Base-by-base conservation (phyloP, 2,329 filamentous ascomycete species). In the Pseudogymnoascus pannorum region DNA sequence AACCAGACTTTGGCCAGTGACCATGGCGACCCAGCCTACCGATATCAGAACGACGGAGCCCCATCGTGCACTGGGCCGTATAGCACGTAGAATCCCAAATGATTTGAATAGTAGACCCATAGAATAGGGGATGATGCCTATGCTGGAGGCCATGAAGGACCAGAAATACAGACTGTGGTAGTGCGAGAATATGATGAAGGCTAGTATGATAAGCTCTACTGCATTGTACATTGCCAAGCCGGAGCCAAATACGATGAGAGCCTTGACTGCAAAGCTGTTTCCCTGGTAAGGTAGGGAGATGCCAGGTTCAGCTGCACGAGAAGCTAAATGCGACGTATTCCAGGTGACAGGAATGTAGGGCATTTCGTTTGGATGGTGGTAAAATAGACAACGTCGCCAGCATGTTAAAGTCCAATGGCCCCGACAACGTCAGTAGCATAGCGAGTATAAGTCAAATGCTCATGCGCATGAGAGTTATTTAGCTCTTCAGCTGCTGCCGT, bases 81-180 rank as follows among this genome's bases (percentile, higher is more conserved):
- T 12, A 35, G 3, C 12, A 35, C 33, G 33, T 35, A 35, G 12
- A 35, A 5, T 35, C 14, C 33, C 33, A 35, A 77, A 5, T 35
- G 33, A 78, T 63, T 78, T 79, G 65, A 81, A 69, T 26, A 80
- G 61, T 65, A 79, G 79, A 3, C 77, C 78, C 9, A 79, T 65
- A 2, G 75, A 73, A 66, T 79, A 77, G 2, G 77, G 74, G 4
- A 78, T 68, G 35, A 80, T 72, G 22, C 78, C 79, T 11, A 73
- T 71, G 9, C 76, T 75, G 1, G 78, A 74, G 9, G 77, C 63
- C n/a, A 80, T 64, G 48, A 79, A 68, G 63, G 75, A 77, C 75
- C 77, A 81, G 68, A 81, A 81, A 69, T 81, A 81, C 8, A 80
- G 71, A 3, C 78, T 77, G 26, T 68, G 71, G 57, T 76, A 78